Evolutionary conservation across 2,329 filamentous ascomycete species (phyloP).

Genomic region (Phaeoacremonium minimum): DNA sequence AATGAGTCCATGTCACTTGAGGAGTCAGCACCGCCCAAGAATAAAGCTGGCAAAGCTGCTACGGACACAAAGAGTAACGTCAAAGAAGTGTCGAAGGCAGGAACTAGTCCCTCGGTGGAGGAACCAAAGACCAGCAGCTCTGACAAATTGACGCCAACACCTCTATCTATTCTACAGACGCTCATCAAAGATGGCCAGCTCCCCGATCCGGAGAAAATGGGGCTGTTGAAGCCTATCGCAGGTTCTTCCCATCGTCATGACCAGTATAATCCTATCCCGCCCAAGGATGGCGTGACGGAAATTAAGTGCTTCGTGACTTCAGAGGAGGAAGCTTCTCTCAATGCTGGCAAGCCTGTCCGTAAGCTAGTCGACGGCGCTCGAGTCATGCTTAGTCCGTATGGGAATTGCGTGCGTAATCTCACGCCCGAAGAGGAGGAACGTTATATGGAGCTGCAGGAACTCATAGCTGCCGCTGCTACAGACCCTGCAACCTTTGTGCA

Average conservation of each 20-base stretch:
- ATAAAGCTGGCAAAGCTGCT: constrained; percentile 2
- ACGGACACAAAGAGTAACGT: constrained; percentile 3
- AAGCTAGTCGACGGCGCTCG: constrained; percentile 62
- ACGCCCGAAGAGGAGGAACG: constrained; percentile 64
- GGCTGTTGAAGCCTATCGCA: constrained; percentile 31
- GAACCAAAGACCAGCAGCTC: too few relatives aligned
- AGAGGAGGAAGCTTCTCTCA: constrained; percentile 50
- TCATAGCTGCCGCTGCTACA: constrained; percentile 43
- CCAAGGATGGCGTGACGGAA: constrained; percentile 25
- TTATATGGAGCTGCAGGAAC: constrained; percentile 65
- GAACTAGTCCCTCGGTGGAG: constrained; percentile 1
- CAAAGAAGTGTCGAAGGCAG: constrained; percentile 7
- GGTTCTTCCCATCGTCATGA: constrained; percentile 26
- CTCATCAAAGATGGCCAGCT: constrained; percentile 10
- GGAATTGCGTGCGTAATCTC: constrained; percentile 71
- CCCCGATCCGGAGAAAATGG: constrained; percentile 22
- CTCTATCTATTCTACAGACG: constrained; percentile 8
- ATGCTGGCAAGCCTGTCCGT: constrained; percentile 53
- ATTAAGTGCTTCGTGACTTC: constrained; percentile 44
- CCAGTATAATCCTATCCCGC: constrained; percentile 13
- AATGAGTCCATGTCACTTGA: constrained; percentile 11
- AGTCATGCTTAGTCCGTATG: constrained; percentile 70
- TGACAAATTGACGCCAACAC: constrained; percentile 7
- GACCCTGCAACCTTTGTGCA: constrained; percentile 54
- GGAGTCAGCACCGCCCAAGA: constrained; percentile 5